These are phyloP conservation scores for Acer negundo DNA, from an alignment of 345 rosid genomes.

Conservation along the genomic window DNA sequence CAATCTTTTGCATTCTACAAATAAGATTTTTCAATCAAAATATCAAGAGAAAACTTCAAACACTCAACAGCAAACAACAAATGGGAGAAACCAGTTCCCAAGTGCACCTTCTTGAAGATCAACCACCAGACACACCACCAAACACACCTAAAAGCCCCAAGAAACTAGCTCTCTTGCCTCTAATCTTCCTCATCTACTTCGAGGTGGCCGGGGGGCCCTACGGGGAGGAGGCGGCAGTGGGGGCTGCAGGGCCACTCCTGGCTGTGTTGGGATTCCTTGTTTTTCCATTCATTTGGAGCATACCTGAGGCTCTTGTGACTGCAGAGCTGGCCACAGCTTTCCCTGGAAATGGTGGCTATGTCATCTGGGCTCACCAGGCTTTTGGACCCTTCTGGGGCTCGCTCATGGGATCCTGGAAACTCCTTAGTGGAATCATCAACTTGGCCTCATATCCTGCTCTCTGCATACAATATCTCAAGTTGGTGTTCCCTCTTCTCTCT, in stretches of 20 bases:
- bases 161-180: slow-evolving; percentile 70
- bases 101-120: background rate
- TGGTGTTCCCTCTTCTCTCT: slow-evolving; percentile 39
- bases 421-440: slow-evolving; percentile 77
- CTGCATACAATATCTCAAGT: slow-evolving; percentile 58
- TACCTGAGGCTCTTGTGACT: slow-evolving; percentile 85
- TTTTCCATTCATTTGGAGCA: slow-evolving; percentile 86
- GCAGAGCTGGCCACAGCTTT: slow-evolving; percentile 88
- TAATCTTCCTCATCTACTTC: slow-evolving; percentile 82
- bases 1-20: too few relatives aligned
- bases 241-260: slow-evolving; percentile 74
- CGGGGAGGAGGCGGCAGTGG: slow-evolving; percentile 76
- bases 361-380: slow-evolving; percentile 78
- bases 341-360: slow-evolving; percentile 90
- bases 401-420: slow-evolving; percentile 83
- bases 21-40: too few relatives aligned
- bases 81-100: background rate
- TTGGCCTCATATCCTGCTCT: slow-evolving; percentile 77
- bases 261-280: slow-evolving; percentile 70
- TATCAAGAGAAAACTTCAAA: background rate
- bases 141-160: slow-evolving; percentile 22
- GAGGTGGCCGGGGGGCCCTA: slow-evolving; percentile 94
- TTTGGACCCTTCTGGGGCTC: slow-evolving; percentile 76
- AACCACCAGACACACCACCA: slow-evolving; percentile 7
- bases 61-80: background rate